Percentiles rank a stretch among this genome's conserved stretches.
Evolutionary conservation across 2,329 filamentous ascomycete species (phyloP).

Genomic region (Nigrospora oryzae): DNA sequence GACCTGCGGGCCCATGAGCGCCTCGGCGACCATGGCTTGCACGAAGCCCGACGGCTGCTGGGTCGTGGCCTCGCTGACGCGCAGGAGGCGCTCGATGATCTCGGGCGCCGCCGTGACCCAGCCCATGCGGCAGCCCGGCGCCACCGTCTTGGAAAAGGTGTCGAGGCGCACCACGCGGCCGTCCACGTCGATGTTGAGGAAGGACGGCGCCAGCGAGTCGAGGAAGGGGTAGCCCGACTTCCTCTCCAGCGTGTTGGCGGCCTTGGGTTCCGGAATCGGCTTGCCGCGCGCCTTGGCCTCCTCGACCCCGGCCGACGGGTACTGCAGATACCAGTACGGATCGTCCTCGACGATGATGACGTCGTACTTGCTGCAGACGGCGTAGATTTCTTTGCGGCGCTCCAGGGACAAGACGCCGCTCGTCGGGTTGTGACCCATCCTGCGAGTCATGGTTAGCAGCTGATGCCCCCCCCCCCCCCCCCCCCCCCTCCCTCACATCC

Average conservation of each 20-base stretch:
- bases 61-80: conserved; percentile 69
- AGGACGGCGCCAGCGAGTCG: conserved; percentile 76
- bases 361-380: conserved; percentile 73
- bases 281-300: conserved; percentile 39
- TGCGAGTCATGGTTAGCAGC: conserved; percentile 16
- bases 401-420: conserved; percentile 65
- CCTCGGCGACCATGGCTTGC: conserved; percentile 70
- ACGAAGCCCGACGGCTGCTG: conserved; percentile 87
- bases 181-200: conserved; percentile 71
- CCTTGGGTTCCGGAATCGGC: conserved; percentile 22
- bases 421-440: conserved; percentile 87
- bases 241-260: conserved; percentile 17
- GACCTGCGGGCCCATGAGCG: conserved; percentile 64
- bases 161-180: conserved; percentile 85
- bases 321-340: conserved; percentile 94
- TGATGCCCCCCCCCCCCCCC: no score
- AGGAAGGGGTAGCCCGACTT: conserved; percentile 66
- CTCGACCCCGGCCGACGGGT: conserved; percentile 55
- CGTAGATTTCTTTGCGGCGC: conserved; percentile 72
- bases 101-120: conserved; percentile 83
- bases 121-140: conserved; percentile 80
- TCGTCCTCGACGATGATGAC: conserved; percentile 91
- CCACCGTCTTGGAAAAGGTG: conserved; percentile 89
- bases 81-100: conserved; percentile 63
- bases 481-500: neutral